Evolutionary conservation across 768 basidiomycete species (phyloP).

Genomic region (Fibroporia radiculosa): DNA sequence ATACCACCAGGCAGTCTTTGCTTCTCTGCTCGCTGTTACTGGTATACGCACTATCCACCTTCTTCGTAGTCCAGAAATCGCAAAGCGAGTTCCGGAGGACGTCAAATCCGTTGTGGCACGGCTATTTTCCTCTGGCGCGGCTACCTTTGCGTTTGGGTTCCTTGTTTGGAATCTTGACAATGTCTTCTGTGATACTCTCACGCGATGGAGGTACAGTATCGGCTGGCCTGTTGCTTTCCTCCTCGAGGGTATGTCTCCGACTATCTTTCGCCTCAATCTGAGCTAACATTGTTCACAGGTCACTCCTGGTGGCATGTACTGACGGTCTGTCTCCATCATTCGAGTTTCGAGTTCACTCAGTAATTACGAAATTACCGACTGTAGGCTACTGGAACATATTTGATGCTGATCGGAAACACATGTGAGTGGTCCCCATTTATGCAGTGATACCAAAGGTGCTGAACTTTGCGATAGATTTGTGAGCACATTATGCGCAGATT

Average conservation of each 20-base stretch:
- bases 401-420: slow-evolving; percentile 25
- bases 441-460: not conserved
- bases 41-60: slow-evolving; percentile 46
- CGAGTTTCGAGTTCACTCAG: not conserved
- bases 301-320: slow-evolving; percentile 75
- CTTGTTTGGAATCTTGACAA: slow-evolving; percentile 79
- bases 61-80: slow-evolving; percentile 34
- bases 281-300: slow-evolving; percentile 26
- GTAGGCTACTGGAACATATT: slow-evolving; percentile 23
- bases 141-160: slow-evolving; percentile 56
- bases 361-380: slow-evolving; percentile 5
- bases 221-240: slow-evolving; percentile 65
- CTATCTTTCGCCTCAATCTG: not conserved
- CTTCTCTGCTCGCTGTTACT: slow-evolving; percentile 40
- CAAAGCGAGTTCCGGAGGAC: slow-evolving; percentile 33
- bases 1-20: slow-evolving; percentile 77
- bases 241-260: slow-evolving; percentile 42
- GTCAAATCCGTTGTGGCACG: slow-evolving; percentile 33
- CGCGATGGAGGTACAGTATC: slow-evolving; percentile 43
- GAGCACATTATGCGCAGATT: slow-evolving; percentile 7
- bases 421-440: slow-evolving; percentile 19
- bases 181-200: slow-evolving; percentile 56
- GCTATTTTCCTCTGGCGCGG: slow-evolving; percentile 46
- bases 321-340: slow-evolving; percentile 34
- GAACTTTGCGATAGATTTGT: slow-evolving; percentile 16